These are phyloP conservation scores for Penicillium sp. DNA, from an alignment of 2,329 filamentous ascomycete species.

Conservation along the genomic window DNA sequence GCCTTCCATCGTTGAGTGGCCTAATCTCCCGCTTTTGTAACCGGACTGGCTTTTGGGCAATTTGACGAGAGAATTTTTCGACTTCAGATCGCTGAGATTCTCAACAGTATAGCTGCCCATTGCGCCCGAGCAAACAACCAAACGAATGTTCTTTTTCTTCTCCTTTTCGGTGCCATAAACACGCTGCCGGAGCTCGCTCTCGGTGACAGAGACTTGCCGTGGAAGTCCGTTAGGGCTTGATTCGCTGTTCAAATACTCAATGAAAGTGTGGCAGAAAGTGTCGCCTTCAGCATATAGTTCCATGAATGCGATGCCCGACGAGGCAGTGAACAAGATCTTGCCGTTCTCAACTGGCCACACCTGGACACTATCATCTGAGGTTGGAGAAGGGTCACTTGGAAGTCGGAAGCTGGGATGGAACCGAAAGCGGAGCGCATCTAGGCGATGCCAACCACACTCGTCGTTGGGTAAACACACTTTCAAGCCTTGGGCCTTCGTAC, in stretches of 20 bases:
- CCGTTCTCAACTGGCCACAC: constrained; percentile 81
- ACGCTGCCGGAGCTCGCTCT: constrained; percentile 68
- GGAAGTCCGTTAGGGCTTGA: constrained; percentile 60
- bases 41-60: constrained; percentile 72
- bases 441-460: constrained; percentile 87
- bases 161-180: constrained; percentile 68
- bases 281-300: constrained; percentile 82
- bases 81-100: constrained; percentile 69
- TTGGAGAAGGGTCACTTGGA: constrained; percentile 67
- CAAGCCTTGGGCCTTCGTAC: constrained; percentile 76
- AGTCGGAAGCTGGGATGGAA: constrained; percentile 87
- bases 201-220: constrained; percentile 70
- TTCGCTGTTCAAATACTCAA: constrained; percentile 70
- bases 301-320: constrained; percentile 78
- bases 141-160: constrained; percentile 63
- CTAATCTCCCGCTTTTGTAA: constrained; percentile 73
- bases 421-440: constrained; percentile 85
- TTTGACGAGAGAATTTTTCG: constrained; percentile 71
- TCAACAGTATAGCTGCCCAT: constrained; percentile 72
- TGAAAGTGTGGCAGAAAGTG: constrained; percentile 73
- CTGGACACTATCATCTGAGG: constrained; percentile 73
- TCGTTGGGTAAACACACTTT: constrained; percentile 71
- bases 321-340: constrained; percentile 72
- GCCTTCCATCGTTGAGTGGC: constrained; percentile 68
- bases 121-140: constrained; percentile 74